Base-by-base conservation (phyloP, 345 rosid genomes). In the Dipteronia sinensis region DNA sequence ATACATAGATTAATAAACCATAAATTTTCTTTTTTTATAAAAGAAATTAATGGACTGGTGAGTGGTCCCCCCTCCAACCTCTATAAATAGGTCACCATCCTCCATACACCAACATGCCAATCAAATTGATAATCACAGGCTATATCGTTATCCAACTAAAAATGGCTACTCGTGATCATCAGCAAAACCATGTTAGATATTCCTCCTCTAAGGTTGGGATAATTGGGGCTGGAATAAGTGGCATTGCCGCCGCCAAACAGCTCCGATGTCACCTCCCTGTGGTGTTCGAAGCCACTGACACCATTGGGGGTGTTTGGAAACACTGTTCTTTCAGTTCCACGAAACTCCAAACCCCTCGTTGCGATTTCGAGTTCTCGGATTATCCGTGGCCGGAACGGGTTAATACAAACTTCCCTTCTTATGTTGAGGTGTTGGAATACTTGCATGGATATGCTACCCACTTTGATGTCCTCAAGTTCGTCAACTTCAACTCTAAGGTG, bases 261-360 rank as follows among this genome's bases (percentile, higher is more conserved):
- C 86, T 87, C 38, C 69, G 79, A 42, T 77, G 38, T 55, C 65
- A 85, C 67, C 40, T 64, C 31, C 88, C 89, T 1, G 6, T 84
- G 34, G 81, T 85, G 2, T 79, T 87, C 11, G 89, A 87, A 73
- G 92, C 92, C 44, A 84, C 82, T 2, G 85, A 83, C 77, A 87
- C 82, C 7, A 74, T 90, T n/a, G 94, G 94, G 20, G 94, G 94
- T 10, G 92, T 90, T 19, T 90, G 94, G 94, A 88, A 84, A 76
- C 90, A 84, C 44, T 87, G 89, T 65, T 85, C 86, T 13, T 83
- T 80, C 40, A 31, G 56, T 29, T 84, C 86, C 0, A 87, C 89
- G 3, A 87, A 78, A 59, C 89, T 87, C 68, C 89, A 85, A 77
- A 80, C 87, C 15, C 86, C 85, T n/a, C 77, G 86, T n/a, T 61